Evolutionary conservation across 441 rosid species (phyloP), one percentile per base, ranked within the genome.

Genomic region (Biscutella laevigata): DNA sequence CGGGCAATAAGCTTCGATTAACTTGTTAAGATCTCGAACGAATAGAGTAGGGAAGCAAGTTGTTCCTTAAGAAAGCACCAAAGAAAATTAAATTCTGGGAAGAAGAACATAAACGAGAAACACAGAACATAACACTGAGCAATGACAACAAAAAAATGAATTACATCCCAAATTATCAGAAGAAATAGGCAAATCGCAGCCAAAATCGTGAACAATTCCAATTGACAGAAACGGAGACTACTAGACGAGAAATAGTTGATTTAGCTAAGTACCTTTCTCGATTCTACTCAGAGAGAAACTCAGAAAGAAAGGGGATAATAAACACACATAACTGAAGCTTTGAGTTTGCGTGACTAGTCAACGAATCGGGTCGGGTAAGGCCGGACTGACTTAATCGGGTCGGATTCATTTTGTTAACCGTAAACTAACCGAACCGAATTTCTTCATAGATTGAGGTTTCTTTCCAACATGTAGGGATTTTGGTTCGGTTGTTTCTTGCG

Each of bases 291-390:
- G 25, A 34, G 45, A 49, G 46, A 50, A 25, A 14, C 47, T 33
- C 36, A n/a, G 14, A 46, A 35, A 13, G 30, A 10, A 25, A 42
- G n/a, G 45, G 45, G 7, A 38, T 28, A 13, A 7, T 7, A 1
- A 38, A 32, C 39, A 42, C n/a, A n/a, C n/a, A n/a, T n/a, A n/a
- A n/a, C n/a, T n/a, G n/a, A n/a, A n/a, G n/a, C n/a, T n/a, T n/a
- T n/a, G n/a, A n/a, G n/a, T 49, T 30, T n/a, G 10, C 5, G 13
- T 21, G 41, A 48, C 32, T 27, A 28, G 20, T 28, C 49, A 5
- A 48, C 9, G 19, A 60, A 35, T 40, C 57, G 37, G 65, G 53
- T 51, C 59, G 20, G 57, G 40, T 34, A 9, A 45, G n/a, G 8
- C 21, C 10, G 6, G 11, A 59, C 5, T 30, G 34, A 30, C 19